Evolutionary conservation across 208 protist species (phyloP), one percentile per base, ranked within the genome.

Genomic region (Blastocrithidia nonstop): DNA sequence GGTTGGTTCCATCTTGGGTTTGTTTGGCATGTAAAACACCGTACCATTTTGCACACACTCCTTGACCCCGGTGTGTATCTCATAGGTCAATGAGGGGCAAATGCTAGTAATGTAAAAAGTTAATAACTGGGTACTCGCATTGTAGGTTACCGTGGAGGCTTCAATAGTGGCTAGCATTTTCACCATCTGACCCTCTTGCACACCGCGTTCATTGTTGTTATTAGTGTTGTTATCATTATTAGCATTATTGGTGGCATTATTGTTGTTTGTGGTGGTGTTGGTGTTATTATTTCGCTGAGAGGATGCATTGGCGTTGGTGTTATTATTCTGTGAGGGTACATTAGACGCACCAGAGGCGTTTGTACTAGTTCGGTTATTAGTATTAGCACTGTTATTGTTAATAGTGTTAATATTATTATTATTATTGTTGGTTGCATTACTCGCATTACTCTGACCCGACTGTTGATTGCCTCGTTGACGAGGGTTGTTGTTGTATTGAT

Each of bases 51-150:
- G 63, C 35, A 93, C 73, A 20, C 66, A 76, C 63, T 82, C 72
- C 65, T 84, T 87, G 50, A 93, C 83, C n/a, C 76, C 83, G 1
- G 76, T 88, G 66, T 93, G 83, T 53, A 93, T 81, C 61, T 93
- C 83, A 50, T 88, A 88, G 11, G 78, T 88, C 22, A 88, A 47
- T 7, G 66, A 64, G 2, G 72, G 69, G 39, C 70, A 79, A 7
- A 50, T 37, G 54, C 71, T 86, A 26, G 73, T 89, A 27, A 89
- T 54, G 45, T 53, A 77, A 56, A 93, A 93, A 24, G 61, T 76
- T 36, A 93, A 63, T 35, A 82, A 57, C 41, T 81, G 63, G 26
- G 67, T 76, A 22, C 40, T 49, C 7, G 76, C 49, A 25, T 75
- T 59, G 58, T 88, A 93, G 40, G 24, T 66, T 22, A 88, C 78